Base-by-base conservation (phyloP, 495 filamentous ascomycete species). In the Aspergillus sclerotioniger region DNA sequence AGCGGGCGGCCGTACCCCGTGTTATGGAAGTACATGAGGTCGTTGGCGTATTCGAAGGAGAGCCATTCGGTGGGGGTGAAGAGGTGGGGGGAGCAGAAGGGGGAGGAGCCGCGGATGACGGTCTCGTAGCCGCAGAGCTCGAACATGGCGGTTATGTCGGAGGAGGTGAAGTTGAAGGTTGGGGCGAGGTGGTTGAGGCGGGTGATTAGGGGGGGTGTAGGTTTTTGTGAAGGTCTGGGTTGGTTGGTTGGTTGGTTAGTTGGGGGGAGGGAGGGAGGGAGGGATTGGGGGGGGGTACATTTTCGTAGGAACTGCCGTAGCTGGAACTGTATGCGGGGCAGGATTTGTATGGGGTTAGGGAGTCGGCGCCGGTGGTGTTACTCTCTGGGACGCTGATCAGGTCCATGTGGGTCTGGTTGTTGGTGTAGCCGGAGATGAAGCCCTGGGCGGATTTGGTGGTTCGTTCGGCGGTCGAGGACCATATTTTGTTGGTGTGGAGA, bases 121-220 rank as follows among this genome's bases (percentile, higher is more conserved):
- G 62, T 67, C 39, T 67, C 65, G 51, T 67, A 64, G n/a, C 65
- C 65, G 59, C 65, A 67, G 0, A 67, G 52, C 62, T 64, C 56
- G 54, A 67, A 67, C 65, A 67, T 67, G 46, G 29, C 62, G 28
- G 59, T 61, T n/a, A 67, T 60, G 54, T 67, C 65, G 33, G 58
- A 35, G 8, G 49, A 29, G 6, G 63, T 66, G 50, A 66, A 66
- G 51, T 62, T 66, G 60, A 66, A 66, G 21, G 54, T 37, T 0
- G 53, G 60, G 8, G 59, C 59, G 29, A 58, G 57, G 16, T 45
- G 32, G 16, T 62, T 51, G 7, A 66, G 49, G 2, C 63, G 57
- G 15, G 53, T 51, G 17, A 56, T 60, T 29, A 62, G 62, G 31
- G 59, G 59, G 16, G 41, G 63, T 66, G 54, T 66, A 66, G 4